Percentiles rank a stretch among this genome's conserved stretches.
Evolutionary conservation across 805 yeast genomes (phyloP).

Genomic region (Yarrowia sp.): DNA sequence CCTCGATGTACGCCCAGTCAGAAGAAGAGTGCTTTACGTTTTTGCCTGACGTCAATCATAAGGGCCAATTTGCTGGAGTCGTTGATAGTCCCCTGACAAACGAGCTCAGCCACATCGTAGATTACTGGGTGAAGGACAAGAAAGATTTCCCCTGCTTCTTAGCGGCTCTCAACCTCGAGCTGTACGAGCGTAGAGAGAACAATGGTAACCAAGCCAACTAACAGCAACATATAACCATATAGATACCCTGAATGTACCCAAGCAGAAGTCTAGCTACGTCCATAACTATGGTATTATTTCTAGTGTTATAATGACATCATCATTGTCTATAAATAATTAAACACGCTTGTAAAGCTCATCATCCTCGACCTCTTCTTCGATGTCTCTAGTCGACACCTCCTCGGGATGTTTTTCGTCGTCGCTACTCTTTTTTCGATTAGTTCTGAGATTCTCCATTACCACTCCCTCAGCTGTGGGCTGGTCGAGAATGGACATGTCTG

Average conservation of each 20-base stretch:
- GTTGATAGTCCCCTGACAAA: constrained; percentile 36
- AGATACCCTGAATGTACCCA: background rate
- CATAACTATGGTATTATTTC: too few species aligned
- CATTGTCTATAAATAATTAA: background rate
- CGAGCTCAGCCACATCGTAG: constrained; percentile 51
- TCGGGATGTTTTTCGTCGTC: constrained; percentile 9
- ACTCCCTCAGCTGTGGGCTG: constrained; percentile 46
- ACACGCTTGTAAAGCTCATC: background rate
- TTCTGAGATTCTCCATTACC: constrained; percentile 37
- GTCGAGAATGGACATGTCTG: constrained; percentile 63
- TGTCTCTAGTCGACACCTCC: background rate
- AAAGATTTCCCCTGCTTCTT: constrained; percentile 73
- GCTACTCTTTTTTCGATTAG: background rate
- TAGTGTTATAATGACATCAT: background rate
- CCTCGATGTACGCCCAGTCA: constrained; percentile 45
- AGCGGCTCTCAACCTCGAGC: constrained; percentile 65
- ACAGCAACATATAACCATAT: background rate
- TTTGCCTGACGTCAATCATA: constrained; percentile 48
- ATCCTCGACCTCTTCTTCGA: background rate
- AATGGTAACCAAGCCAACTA: constrained; percentile 2
- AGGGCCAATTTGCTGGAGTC: constrained; percentile 47
- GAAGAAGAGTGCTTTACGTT: constrained; percentile 50
- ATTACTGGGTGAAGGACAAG: constrained; percentile 64
- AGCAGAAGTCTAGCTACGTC: too few species aligned
- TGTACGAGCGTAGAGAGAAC: constrained; percentile 47